Percentiles rank a stretch among this genome's conserved stretches.
Evolutionary conservation across 805 yeast species (phyloP).

Genomic region (Priceomyces haplophilus): DNA sequence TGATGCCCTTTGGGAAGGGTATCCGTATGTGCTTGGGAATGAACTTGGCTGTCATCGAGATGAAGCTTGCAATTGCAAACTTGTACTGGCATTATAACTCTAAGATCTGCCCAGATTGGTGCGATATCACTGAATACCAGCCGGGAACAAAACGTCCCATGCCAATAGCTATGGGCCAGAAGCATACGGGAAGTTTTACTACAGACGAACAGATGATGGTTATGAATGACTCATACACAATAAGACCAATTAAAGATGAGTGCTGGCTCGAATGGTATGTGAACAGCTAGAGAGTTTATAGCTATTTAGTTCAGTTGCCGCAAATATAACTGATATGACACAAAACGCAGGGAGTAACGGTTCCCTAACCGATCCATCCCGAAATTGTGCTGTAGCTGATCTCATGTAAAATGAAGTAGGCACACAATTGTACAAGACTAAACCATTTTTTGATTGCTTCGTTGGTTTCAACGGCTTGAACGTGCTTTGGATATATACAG

Average conservation of each 20-base stretch:
- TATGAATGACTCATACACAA: constrained; percentile 56
- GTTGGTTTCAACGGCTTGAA: neutral
- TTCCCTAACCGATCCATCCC: too few species aligned
- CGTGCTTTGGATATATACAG: neutral
- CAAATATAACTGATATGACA: neutral
- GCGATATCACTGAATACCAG: constrained; percentile 23
- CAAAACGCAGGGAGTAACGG: too few species aligned
- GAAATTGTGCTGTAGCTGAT: too few species aligned
- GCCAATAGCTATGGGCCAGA: constrained; percentile 17
- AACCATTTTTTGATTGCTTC: neutral
- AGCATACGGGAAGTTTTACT: constrained; percentile 12
- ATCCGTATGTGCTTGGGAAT: constrained; percentile 72
- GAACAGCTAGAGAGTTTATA: constrained; percentile 4
- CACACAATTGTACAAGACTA: neutral
- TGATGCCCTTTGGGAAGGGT: constrained; percentile 74
- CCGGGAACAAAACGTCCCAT: constrained; percentile 8
- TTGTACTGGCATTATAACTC: constrained; percentile 50
- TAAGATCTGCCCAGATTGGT: constrained; percentile 43
- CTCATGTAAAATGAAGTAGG: too few species aligned
- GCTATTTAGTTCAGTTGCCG: neutral
- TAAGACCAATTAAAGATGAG: constrained; percentile 50
- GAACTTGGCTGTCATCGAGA: constrained; percentile 64
- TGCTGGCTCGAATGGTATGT: constrained; percentile 46
- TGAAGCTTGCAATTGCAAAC: constrained; percentile 54
- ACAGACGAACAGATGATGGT: constrained; percentile 50